These are phyloP conservation scores for Vigna nakashimae DNA, from an alignment of 306 rosid genomes.

Conservation along the genomic window DNA sequence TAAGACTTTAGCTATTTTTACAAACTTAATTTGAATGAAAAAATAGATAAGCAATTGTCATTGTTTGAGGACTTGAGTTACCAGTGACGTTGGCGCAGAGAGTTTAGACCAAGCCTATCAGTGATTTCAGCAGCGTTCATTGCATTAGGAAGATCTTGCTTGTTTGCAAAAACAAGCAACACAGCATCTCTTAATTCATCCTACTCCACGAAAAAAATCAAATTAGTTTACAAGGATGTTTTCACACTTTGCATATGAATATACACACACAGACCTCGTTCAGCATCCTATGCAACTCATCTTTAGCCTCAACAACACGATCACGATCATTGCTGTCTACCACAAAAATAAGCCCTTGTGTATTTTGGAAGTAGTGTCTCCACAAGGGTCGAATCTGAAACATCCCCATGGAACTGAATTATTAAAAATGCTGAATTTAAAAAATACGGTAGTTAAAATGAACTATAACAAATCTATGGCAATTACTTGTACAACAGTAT, in stretches of 20 bases:
- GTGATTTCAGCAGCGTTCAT: conserved; percentile 82
- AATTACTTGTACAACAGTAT: not conserved
- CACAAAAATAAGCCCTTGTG: conserved; percentile 80
- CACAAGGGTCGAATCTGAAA: conserved; percentile 57
- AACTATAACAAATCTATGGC: not conserved
- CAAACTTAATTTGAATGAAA: too few species aligned
- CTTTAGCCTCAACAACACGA: conserved; percentile 77
- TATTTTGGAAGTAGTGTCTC: conserved; percentile 81
- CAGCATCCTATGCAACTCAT: conserved; percentile 77
- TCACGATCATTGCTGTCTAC: conserved; percentile 79
- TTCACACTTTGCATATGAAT: not conserved
- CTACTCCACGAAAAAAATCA: conserved; percentile 41
- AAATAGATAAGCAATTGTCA: not conserved
- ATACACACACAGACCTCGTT: conserved; percentile 50
- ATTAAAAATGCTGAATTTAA: not conserved
- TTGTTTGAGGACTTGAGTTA: conserved; percentile 33
- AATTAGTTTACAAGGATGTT: not conserved
- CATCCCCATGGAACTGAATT: not conserved
- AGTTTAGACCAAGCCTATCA: conserved; percentile 59
- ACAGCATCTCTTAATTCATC: conserved; percentile 76
- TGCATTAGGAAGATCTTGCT: conserved; percentile 81
- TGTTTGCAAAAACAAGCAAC: conserved; percentile 74
- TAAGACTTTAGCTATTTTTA: too few species aligned
- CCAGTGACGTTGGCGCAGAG: conserved; percentile 68
- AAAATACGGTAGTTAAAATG: not conserved